These are phyloP conservation scores for Cutaneotrichosporon spelunceum DNA, from an alignment of 1,284 basidiomycete species.

Conservation along the genomic window DNA sequence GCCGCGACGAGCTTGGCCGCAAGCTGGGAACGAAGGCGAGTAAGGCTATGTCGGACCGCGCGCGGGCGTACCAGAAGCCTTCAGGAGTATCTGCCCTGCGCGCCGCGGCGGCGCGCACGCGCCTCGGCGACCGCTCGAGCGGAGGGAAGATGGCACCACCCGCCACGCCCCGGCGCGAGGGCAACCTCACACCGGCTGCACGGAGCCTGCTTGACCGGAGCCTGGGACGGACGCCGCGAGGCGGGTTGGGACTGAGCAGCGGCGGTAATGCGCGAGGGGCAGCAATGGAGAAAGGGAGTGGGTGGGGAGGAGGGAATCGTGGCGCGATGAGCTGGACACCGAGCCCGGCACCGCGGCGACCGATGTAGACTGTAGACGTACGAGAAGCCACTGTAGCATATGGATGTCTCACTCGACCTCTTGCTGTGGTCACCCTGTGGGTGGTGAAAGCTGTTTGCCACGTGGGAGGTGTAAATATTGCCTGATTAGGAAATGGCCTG, in stretches of 20 bases:
- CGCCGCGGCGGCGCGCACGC: conserved; percentile 43
- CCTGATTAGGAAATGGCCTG: too few relatives aligned
- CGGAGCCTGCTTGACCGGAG: conserved; percentile 68
- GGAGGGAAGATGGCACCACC: conserved; percentile 64
- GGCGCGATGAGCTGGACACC: conserved; percentile 19
- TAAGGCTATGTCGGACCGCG: conserved; percentile 47
- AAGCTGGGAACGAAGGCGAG: conserved; percentile 63
- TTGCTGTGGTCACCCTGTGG: too few relatives aligned
- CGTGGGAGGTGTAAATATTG: too few relatives aligned
- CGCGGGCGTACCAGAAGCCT: conserved; percentile 48
- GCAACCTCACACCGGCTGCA: conserved; percentile 76
- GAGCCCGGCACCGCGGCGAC: conserved; percentile 8
- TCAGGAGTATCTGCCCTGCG: conserved; percentile 33
- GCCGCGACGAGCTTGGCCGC: conserved; percentile 72
- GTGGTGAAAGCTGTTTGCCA: too few relatives aligned
- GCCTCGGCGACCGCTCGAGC: conserved; percentile 16
- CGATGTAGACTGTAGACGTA: conserved; percentile 26
- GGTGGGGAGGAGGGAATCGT: conserved; percentile 56
- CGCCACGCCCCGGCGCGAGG: conserved; percentile 60
- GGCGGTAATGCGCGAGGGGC: conserved; percentile 64
- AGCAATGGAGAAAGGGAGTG: conserved; percentile 62
- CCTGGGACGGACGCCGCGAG: conserved; percentile 32
- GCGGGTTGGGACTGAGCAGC: conserved; percentile 55
- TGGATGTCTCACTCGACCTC: too few relatives aligned
- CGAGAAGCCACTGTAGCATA: neutral